Evolutionary conservation across 192 early-diverging fungal species (phyloP), one percentile per base, ranked within the genome.

Genomic region (Mortierella claussenii): DNA sequence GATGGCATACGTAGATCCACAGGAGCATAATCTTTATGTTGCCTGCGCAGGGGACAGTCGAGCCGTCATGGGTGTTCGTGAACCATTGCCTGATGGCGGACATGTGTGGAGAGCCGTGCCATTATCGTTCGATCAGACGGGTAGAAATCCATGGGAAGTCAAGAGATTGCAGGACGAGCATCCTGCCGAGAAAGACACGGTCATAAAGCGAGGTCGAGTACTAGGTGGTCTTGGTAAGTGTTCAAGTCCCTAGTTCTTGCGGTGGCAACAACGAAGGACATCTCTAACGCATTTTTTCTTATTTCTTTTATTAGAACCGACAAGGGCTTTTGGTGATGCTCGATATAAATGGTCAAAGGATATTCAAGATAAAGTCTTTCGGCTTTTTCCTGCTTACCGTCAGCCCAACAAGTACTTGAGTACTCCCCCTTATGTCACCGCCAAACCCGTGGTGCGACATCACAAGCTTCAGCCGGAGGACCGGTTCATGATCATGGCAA

Each of bases 391-490:
- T 10, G 79, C 75, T 26, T 75, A 79, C 46, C 84, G 80, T 18
- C 62, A 74, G 8, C 81, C 86, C 18, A 84, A 79, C 10, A 66
- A 56, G 0, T 60, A 86, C 42, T 86, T 83, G 60, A 73, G 65
- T 0, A 87, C 94, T 12, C 91, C 90, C 26, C 89, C 92, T 4
- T 93, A 94, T 53, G 82, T 95, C 15, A 91, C 89, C 24, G 93
- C 94, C 1, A 83, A 86, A 49, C 95, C 95, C 2, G 89, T 90
- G 3, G 83, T 93, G 1, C 78, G 78, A 2, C 70, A 85, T 55
- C 89, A 90, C 53, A 73, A 87, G 56, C 68, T 96, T 8, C 70
- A 66, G 48, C 36, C 80, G 10, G 75, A 83, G 36, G 92, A 94
- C 60, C 69, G 80, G 60, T 95, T 92, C 60, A 64, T 96, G 28